phyloP scores from a whole-genome alignment of 345 rosid genomes.

The Lagerstroemia speciosa region DNA sequence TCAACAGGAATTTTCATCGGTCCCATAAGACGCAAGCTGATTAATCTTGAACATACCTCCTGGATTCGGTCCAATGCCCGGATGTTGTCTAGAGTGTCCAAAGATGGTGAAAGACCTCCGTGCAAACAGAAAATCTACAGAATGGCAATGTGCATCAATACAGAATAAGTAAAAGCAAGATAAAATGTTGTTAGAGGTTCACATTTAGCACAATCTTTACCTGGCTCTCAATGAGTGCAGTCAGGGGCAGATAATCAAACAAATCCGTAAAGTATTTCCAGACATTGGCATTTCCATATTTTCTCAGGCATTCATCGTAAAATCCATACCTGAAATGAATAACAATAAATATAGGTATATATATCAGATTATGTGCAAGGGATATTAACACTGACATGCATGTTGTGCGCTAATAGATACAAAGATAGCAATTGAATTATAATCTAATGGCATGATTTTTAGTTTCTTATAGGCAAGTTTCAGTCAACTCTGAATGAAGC shows the following conservation, averaged over 20 bases:
- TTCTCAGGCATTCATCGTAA: conserved; percentile 89
- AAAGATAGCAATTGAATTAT: neutral
- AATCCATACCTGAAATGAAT: conserved; percentile 67
- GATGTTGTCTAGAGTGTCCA: conserved; percentile 86
- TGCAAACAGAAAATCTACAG: conserved; percentile 83
- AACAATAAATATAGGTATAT: neutral
- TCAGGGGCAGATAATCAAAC: conserved; percentile 84
- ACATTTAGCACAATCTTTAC: conserved; percentile 21
- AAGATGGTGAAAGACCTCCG: conserved; percentile 90
- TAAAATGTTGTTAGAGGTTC: neutral
- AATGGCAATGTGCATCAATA: neutral
- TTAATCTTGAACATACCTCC: conserved; percentile 37
- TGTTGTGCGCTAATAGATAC: neutral
- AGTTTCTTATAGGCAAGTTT: neutral
- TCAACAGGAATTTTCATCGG: neutral
- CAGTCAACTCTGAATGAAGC: neutral
- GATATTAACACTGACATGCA: neutral
- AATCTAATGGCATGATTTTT: neutral
- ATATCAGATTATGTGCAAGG: neutral
- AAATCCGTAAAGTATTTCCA: conserved; percentile 92
- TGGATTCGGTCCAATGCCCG: conserved; percentile 88
- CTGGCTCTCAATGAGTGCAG: conserved; percentile 96
- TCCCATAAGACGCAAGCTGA: neutral
- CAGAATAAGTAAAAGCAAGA: conserved; percentile 4
- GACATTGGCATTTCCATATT: conserved; percentile 93